Conservation (phyloP, 164 flowering plant species). For the Vitis amurensis region DNA sequence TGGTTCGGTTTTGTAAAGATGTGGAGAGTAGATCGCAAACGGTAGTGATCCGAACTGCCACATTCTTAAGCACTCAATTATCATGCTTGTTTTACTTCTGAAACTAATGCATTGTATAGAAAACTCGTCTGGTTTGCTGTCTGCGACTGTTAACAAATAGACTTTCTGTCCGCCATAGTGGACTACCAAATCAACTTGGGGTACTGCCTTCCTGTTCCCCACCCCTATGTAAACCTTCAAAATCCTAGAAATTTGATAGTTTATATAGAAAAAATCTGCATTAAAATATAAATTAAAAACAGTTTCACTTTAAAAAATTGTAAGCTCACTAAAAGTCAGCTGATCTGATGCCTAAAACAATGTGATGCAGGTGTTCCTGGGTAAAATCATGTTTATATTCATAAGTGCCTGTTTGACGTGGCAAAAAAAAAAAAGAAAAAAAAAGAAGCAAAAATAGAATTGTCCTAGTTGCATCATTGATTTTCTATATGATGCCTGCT, state of each 20-base stretch:
- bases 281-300: background rate
- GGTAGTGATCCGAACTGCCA: slow-evolving; percentile 34
- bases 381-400: no score
- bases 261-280: background rate
- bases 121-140: background rate
- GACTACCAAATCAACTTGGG: background rate
- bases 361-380: no score
- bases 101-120: background rate
- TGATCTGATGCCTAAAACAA: no score
- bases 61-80: slow-evolving; percentile 3
- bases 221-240: background rate
- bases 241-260: background rate
- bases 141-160: background rate
- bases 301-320: no score
- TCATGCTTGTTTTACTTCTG: background rate
- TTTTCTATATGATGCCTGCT: no score
- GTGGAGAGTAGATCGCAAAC: slow-evolving; percentile 79
- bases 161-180: background rate
- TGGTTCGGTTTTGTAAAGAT: slow-evolving; percentile 87
- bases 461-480: no score
- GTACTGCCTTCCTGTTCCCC: background rate
- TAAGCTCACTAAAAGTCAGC: no score
- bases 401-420: no score
- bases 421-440: no score
- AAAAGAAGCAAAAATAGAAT: no score